Base-by-base conservation (phyloP, 306 rosid genomes). In the Amphicarpaea edgeworthii region DNA sequence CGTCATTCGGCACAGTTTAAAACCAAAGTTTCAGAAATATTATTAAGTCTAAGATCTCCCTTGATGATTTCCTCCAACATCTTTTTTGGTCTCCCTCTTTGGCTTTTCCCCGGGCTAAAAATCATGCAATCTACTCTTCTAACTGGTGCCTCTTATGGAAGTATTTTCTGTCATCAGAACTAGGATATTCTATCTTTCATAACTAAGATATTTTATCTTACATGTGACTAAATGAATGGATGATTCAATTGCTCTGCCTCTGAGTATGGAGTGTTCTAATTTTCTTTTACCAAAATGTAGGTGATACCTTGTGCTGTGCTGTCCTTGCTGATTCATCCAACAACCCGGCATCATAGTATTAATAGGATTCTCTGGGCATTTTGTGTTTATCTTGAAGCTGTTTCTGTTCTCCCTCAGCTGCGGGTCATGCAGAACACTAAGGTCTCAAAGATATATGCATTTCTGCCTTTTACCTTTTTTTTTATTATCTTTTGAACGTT, bases 371-470 rank as follows among this genome's bases (percentile, higher is more conserved):
- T 80, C 51, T 89, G 97, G 97, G 90, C 92, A 21, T 89, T 91
- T 73, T 91, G 93, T 83, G 97, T 91, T 79, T 91, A 89, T 83
- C 94, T 91, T 70, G 97, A 91, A 87, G 94, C 97, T 58, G 88
- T 89, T 14, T 91, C 94, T 15, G 94, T 91, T 17, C 87, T 91
- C 24, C 97, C 97, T 66, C 92, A 89, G 79, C 79, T 91, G 45
- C 87, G 90, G 15, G 87, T 89, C 84, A 91, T 91, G 94, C 92
- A 91, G 82, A 91, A 89, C 63, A 77, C 92, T 23, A 87, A 91
- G 92, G 96, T 88, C 66, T 73, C 61, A 4, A 64, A 12, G 23
- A 58, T 49, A 75, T 51, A 70, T 30, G 60, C 28, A 21, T 16
- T 24, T 42, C 8, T 12, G 15, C 63, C 11, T 7, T 7, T 74